A percentile compares a stretch with the other conserved stretches of the same genome.
Evolutionary conservation across 495 filamentous ascomycete genomes (phyloP).

Genomic region (Aspergillus bertholletiae): DNA sequence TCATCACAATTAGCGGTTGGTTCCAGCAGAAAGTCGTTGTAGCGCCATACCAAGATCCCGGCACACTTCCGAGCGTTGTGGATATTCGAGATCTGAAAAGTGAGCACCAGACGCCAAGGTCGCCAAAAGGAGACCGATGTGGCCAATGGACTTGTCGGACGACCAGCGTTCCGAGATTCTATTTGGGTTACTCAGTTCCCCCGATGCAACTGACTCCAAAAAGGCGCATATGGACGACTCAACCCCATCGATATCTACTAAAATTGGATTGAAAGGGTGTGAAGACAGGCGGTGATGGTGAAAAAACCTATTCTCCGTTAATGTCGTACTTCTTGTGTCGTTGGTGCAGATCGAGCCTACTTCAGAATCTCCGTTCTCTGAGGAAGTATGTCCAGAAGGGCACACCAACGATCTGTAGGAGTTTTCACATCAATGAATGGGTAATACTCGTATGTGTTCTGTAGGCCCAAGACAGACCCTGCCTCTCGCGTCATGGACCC

Average conservation of each 20-base stretch:
- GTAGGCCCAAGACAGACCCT: conserved; percentile 59
- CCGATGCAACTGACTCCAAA: conserved; percentile 34
- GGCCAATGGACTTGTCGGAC: conserved; percentile 31
- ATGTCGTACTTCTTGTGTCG: neutral
- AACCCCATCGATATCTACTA: conserved; percentile 45
- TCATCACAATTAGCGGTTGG: neutral
- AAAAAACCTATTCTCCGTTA: conserved; percentile 35
- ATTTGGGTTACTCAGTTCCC: conserved; percentile 18
- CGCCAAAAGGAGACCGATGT: conserved; percentile 43
- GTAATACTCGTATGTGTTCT: conserved; percentile 68
- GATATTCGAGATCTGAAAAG: conserved; percentile 40
- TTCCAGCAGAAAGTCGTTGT: neutral
- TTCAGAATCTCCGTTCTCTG: conserved; percentile 30
- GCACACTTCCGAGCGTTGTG: conserved; percentile 23
- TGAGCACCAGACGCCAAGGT: conserved; percentile 50
- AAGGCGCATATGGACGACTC: conserved; percentile 45
- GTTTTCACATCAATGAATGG: conserved; percentile 50
- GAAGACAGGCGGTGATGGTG: conserved; percentile 46
- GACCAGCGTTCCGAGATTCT: conserved; percentile 28
- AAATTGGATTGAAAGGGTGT: conserved; percentile 49
- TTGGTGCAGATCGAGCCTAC: conserved; percentile 12
- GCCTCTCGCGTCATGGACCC: conserved; percentile 30
- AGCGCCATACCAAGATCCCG: conserved; percentile 29
- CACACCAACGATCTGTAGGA: conserved; percentile 24
- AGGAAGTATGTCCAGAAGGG: conserved; percentile 27